Base-by-base conservation (phyloP, 1,139 yeast species). In the Nematodospora anomalae region DNA sequence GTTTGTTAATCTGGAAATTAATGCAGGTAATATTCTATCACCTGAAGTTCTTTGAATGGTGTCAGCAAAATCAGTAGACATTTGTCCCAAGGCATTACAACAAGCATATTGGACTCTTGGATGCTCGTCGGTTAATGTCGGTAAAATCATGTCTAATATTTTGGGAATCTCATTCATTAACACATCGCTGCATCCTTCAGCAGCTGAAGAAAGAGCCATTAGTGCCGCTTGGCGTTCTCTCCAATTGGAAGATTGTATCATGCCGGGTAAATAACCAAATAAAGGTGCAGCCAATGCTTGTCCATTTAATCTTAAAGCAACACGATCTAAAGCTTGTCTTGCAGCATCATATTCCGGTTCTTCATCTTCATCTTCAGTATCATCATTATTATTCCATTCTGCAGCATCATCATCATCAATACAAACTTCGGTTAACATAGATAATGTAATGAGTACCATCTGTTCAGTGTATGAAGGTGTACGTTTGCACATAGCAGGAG, bases 71-170 rank as follows among this genome's bases (percentile, higher is more conserved):
- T 92, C 98, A 0, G 98, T 92, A n/a, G 96, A 87, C 67, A 94
- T 86, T 68, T 92, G 98, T 34, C 98, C 98, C 47, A 92, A 69
- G 0, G 97, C 96, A 58, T 92, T 92, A 67, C 97, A 92, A 45
- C 96, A 85, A 26, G 97, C 96, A 69, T 90, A 92, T 57, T 92
- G 97, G 32, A 94, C 98, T 60, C 98, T 79, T 46, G 96, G 83
- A 52, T 92, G 97, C 4, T 76, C 76, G 59, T 92, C 97, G 34
- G 80, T 70, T 43, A 92, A 72, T 13, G 85, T 68, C 3, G 97
- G 97, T 49, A 89, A 62, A 30, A 92, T 81, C 78, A 92, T 71
- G 50, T 87, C 95, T 48, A 92, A 67, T 31, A 92, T 79, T 52
- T 77, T 79, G 42, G 89, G 88, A 37, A 89, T 83, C 58, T 89